Conservation (phyloP, 805 yeast species). For the Saturnispora mendoncae region DNA sequence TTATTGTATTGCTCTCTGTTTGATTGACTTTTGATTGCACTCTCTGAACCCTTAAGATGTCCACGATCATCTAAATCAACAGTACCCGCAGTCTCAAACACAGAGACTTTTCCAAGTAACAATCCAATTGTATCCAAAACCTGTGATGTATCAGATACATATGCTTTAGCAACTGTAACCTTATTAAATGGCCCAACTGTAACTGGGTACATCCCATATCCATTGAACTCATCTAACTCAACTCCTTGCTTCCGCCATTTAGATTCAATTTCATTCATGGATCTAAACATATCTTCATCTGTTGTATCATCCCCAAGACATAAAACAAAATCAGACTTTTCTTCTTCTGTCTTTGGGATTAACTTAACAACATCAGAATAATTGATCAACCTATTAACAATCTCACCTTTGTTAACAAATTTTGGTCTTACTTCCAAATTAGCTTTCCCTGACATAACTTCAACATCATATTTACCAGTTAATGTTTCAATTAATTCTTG, state of each 20-base stretch:
- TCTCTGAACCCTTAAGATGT: constrained; percentile 44
- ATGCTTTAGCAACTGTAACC: constrained; percentile 76
- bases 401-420: constrained; percentile 94
- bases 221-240: constrained; percentile 38
- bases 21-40: constrained; percentile 33
- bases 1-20: constrained; percentile 75
- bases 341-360: constrained; percentile 23
- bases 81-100: constrained; percentile 71
- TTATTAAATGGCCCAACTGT: constrained; percentile 92
- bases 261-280: constrained; percentile 55
- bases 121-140: constrained; percentile 79
- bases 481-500: constrained; percentile 53
- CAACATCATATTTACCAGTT: constrained; percentile 59
- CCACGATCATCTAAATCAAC: constrained; percentile 73
- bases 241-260: constrained; percentile 38
- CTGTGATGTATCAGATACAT: constrained; percentile 72
- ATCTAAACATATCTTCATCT: constrained; percentile 94
- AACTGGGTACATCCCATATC: constrained; percentile 69
- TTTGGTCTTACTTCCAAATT: constrained; percentile 95
- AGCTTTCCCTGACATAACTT: constrained; percentile 96
- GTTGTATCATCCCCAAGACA: constrained; percentile 96
- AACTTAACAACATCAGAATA: constrained; percentile 45
- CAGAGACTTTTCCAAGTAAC: constrained; percentile 66
- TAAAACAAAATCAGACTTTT: constrained; percentile 72
- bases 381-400: constrained; percentile 69